Percentiles rank a stretch among this genome's conserved stretches.
Evolutionary conservation across 2,329 filamentous ascomycete species (phyloP).

Genomic region (Calonectria henricotiae): DNA sequence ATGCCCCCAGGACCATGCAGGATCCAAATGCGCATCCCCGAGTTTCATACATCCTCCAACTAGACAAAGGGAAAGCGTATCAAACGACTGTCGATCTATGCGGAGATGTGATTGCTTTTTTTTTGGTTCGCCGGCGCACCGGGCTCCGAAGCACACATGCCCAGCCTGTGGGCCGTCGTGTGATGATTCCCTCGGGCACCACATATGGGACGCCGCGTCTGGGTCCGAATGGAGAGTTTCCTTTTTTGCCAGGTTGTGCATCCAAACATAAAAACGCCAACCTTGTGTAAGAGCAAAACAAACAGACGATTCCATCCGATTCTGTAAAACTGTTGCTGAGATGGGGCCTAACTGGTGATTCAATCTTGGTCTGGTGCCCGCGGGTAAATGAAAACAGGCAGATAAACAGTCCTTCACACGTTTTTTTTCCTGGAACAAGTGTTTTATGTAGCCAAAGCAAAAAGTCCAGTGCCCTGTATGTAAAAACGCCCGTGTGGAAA

Average conservation of each 20-base stretch:
- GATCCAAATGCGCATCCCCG: slow-evolving; percentile 39
- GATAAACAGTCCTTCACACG: slow-evolving; percentile 43
- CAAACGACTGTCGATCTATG: slow-evolving; percentile 48
- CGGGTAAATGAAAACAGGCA: slow-evolving; percentile 46
- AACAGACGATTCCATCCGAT: slow-evolving; percentile 44
- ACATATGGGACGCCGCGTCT: slow-evolving; percentile 18
- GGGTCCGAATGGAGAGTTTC: slow-evolving; percentile 45
- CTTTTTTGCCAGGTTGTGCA: slow-evolving; percentile 48
- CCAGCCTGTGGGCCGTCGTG: slow-evolving; percentile 41
- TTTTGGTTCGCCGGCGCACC: slow-evolving; percentile 30
- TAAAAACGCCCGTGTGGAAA: slow-evolving; percentile 51
- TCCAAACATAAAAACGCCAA: slow-evolving; percentile 47
- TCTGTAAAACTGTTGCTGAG: slow-evolving; percentile 46
- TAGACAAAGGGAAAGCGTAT: slow-evolving; percentile 48
- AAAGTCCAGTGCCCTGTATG: slow-evolving; percentile 31
- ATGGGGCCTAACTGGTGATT: slow-evolving; percentile 44
- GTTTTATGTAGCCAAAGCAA: slow-evolving; percentile 44
- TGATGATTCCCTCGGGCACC: slow-evolving; percentile 23
- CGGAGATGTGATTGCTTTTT: slow-evolving; percentile 42
- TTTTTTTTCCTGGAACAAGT: slow-evolving; percentile 30
- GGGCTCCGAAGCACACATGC: slow-evolving; percentile 38
- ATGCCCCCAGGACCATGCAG: slow-evolving; percentile 51
- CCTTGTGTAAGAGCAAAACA: slow-evolving; percentile 44
- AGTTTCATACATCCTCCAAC: slow-evolving; percentile 27
- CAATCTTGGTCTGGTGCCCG: slow-evolving; percentile 48